Evolutionary conservation across 2,329 filamentous ascomycete species (phyloP).

Genomic region (Aspergillus thermomutatus): DNA sequence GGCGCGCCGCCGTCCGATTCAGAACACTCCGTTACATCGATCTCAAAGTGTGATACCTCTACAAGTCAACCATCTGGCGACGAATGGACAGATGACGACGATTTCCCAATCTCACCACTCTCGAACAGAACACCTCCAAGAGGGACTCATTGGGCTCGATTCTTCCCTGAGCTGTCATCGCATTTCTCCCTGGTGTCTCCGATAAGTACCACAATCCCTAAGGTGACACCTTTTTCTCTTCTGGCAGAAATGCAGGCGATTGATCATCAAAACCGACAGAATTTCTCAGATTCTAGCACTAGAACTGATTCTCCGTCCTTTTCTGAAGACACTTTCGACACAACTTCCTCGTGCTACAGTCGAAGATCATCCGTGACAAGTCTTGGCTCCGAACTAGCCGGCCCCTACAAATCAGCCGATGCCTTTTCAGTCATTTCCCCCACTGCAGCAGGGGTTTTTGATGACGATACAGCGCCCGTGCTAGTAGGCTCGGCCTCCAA

Average conservation of each 20-base stretch:
- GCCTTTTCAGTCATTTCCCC: slow-evolving; percentile 26
- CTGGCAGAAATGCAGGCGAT: background rate
- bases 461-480: slow-evolving; percentile 19
- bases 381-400: slow-evolving; percentile 24
- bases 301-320: slow-evolving; percentile 19
- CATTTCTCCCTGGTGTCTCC: slow-evolving; percentile 26
- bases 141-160: slow-evolving; percentile 21
- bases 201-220: slow-evolving; percentile 11
- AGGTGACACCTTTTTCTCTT: slow-evolving; percentile 1
- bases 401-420: slow-evolving; percentile 16
- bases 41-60: background rate
- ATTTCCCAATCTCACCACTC: slow-evolving; percentile 23
- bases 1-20: background rate
- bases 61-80: background rate
- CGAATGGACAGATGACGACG: slow-evolving; percentile 7
- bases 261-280: background rate
- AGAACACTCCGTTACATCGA: background rate
- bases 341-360: slow-evolving; percentile 36
- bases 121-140: slow-evolving; percentile 16
- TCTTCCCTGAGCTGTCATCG: slow-evolving; percentile 29
- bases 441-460: slow-evolving; percentile 30
- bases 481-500: background rate
- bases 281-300: background rate
- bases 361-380: slow-evolving; percentile 33
- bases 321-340: slow-evolving; percentile 25